phyloP scores from a whole-genome alignment of 2,329 filamentous ascomycete genomes.

The Neofusicoccum laricinum region DNA sequence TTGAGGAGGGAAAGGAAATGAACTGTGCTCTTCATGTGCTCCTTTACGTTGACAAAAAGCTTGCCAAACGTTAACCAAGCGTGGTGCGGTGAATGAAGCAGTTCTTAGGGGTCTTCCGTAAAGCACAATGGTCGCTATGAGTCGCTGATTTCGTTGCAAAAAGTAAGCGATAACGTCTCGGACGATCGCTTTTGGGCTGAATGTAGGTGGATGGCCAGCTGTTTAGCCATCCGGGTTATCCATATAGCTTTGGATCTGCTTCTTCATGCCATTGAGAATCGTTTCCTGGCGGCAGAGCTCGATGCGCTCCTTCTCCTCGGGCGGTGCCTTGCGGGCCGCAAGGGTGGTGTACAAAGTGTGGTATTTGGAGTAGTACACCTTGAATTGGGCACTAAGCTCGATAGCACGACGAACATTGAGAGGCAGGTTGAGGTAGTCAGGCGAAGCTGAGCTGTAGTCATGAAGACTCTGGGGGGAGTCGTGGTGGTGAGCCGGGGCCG shows the following conservation, averaged over 20 bases:
- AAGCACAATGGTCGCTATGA: not conserved
- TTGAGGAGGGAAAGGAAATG: not conserved
- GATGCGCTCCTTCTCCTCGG: constrained; percentile 50
- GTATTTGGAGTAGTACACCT: constrained; percentile 58
- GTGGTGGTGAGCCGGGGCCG: constrained; percentile 30
- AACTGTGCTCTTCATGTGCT: not conserved
- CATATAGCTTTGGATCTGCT: constrained; percentile 45
- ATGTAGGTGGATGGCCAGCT: not conserved
- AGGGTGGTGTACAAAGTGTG: constrained; percentile 52
- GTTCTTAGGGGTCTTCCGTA: not conserved
- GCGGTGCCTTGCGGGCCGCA: constrained; percentile 45
- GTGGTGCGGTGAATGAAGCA: not conserved
- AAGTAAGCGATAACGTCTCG: not conserved
- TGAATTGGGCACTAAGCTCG: constrained; percentile 51
- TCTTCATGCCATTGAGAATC: constrained; percentile 53
- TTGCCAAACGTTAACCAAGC: not conserved
- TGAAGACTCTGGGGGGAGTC: constrained; percentile 18
- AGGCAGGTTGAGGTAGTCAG: constrained; percentile 30
- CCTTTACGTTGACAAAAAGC: not conserved
- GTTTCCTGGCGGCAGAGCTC: constrained; percentile 44
- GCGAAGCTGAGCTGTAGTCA: constrained; percentile 33
- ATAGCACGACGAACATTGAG: constrained; percentile 37
- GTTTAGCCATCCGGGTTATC: not conserved
- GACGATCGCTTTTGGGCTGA: not conserved
- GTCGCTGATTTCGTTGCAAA: not conserved